phyloP scores from a whole-genome alignment of 1,139 yeast species.

The Kodamaea plutei region DNA sequence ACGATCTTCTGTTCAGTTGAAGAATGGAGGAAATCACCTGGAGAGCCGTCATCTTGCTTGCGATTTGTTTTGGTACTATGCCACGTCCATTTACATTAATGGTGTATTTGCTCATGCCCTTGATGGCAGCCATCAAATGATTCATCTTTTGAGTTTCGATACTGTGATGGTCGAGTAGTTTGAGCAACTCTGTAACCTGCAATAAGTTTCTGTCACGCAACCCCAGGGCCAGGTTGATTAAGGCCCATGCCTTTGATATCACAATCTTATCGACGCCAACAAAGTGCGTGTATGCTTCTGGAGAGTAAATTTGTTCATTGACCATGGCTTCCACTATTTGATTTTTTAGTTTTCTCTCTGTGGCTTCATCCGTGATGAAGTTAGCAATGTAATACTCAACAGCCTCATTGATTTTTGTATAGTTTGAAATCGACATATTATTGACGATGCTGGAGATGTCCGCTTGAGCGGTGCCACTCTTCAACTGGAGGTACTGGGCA shows the following conservation, averaged over 20 bases:
- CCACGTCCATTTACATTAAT: constrained; percentile 1
- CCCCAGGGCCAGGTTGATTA: constrained; percentile 15
- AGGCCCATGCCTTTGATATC: constrained; percentile 4
- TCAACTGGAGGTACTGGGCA: constrained; percentile 29
- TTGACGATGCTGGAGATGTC: constrained; percentile 29
- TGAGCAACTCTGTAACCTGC: not conserved
- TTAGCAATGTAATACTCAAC: constrained; percentile 5
- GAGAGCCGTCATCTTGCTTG: constrained; percentile 8
- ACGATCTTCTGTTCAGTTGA: constrained; percentile 54
- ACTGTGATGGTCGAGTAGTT: constrained; percentile 20
- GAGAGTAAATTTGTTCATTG: constrained; percentile 5
- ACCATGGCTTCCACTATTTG: constrained; percentile 35
- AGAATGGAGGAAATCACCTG: constrained; percentile 36
- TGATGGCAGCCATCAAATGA: constrained; percentile 6
- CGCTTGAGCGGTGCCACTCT: constrained; percentile 22
- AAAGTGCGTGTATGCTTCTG: constrained; percentile 3
- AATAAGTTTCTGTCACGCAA: constrained; percentile 35
- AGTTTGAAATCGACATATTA: constrained; percentile 31
- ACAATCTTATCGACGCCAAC: constrained; percentile 3
- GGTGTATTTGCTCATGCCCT: constrained; percentile 5
- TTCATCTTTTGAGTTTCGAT: constrained; percentile 16
- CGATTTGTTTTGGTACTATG: constrained; percentile 3
- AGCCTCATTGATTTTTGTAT: constrained; percentile 11
- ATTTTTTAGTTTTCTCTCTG: constrained; percentile 17
- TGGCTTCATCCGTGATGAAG: constrained; percentile 12